These are phyloP conservation scores for Arachis hypogaea DNA, from an alignment of 306 rosid species.

Conservation along the genomic window DNA sequence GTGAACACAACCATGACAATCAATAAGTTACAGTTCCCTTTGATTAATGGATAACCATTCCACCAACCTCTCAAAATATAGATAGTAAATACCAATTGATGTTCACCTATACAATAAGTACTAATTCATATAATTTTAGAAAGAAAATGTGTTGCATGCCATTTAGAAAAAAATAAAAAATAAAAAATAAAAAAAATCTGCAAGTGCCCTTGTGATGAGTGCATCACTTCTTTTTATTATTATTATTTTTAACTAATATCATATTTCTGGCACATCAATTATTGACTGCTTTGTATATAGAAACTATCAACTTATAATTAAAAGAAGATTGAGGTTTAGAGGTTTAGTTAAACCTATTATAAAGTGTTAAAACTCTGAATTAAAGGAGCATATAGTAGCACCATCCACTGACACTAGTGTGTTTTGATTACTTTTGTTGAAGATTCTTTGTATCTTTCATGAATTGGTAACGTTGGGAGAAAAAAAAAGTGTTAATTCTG, in stretches of 20 bases:
- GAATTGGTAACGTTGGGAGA: constrained; percentile 6
- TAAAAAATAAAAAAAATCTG: background rate
- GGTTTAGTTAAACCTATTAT: background rate
- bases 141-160: background rate
- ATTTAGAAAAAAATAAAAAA: background rate
- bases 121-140: background rate
- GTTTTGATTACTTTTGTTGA: constrained; percentile 12
- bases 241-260: background rate
- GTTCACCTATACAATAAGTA: background rate
- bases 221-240: background rate
- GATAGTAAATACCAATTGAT: background rate
- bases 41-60: background rate
- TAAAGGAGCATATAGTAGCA: constrained; percentile 17
- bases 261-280: background rate
- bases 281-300: background rate
- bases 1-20: background rate
- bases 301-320: constrained; percentile 10
- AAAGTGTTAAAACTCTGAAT: background rate
- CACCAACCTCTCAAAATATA: constrained; percentile 11
- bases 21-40: background rate
- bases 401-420: constrained; percentile 17
- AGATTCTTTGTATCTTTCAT: constrained; percentile 24
- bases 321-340: background rate
- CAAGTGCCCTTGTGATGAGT: background rate
- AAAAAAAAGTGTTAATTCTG: constrained; percentile 4